These are phyloP conservation scores for Clavispora vitiphila DNA, from an alignment of 805 yeast species.

Conservation along the genomic window DNA sequence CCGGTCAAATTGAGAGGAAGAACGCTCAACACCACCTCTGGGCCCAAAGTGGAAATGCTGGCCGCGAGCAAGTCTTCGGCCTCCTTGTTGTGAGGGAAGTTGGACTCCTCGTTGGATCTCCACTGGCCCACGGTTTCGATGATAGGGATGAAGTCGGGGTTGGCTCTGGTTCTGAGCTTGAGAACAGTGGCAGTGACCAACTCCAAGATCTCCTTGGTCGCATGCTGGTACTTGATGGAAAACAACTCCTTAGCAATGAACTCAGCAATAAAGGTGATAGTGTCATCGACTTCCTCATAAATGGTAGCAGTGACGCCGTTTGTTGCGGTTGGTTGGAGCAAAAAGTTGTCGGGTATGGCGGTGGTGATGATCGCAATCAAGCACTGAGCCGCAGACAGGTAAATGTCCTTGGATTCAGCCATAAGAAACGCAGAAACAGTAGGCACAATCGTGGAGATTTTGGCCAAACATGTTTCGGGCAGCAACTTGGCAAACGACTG, in stretches of 20 bases:
- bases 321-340: constrained; percentile 46
- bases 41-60: constrained; percentile 79
- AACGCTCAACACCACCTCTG: constrained; percentile 67
- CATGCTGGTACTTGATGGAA: constrained; percentile 68
- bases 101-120: constrained; percentile 71
- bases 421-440: constrained; percentile 60
- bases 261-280: constrained; percentile 48
- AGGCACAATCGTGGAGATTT: constrained; percentile 45
- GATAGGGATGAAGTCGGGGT: constrained; percentile 65
- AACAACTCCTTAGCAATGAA: constrained; percentile 53
- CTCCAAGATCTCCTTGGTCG: constrained; percentile 70
- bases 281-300: constrained; percentile 53
- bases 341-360: constrained; percentile 54
- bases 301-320: constrained; percentile 41
- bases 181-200: constrained; percentile 58
- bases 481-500: constrained; percentile 33
- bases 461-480: constrained; percentile 44
- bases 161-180: constrained; percentile 58
- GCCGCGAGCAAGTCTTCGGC: constrained; percentile 78
- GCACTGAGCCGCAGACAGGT: constrained; percentile 80
- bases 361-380: constrained; percentile 71
- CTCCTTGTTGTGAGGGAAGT: constrained; percentile 63
- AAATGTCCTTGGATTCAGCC: constrained; percentile 61
- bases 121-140: constrained; percentile 76
- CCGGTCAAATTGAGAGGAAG: constrained; percentile 78